Evolutionary conservation across 208 protist species (phyloP), one percentile per base, ranked within the genome.

Genomic region (Tritrichomonas musculus): DNA sequence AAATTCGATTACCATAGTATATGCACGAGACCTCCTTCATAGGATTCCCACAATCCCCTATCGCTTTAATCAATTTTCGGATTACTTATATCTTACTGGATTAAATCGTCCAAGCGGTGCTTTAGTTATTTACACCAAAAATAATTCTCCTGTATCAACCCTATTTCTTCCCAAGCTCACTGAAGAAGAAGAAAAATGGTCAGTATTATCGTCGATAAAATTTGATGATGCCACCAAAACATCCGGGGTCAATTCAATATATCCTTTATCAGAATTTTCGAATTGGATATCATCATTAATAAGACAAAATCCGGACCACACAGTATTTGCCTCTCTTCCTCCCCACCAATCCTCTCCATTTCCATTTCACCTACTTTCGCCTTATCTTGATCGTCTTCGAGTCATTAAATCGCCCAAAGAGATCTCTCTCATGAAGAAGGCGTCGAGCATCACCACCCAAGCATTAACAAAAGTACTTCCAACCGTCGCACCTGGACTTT

Each of bases 81-180:
- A 88, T 88, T 47, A 57, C 20, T 33, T 88, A 33, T 88, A 88
- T 57, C 22, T 88, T 27, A 88, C 77, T 33, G 77, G 77, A 57
- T 57, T 57, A 20, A 49, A 25, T 2, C 44, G 44, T 39, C 41
- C 47, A 27, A 33, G 41, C 0, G 77, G 77, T 17, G 47, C 47
- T 30, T 39, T 88, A 22, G 20, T 39, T 2, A 88, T 88, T 13
- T 33, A 44, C 1, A 88, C 33, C 11, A 22, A 39, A 9, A 39
- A n/a, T 17, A 57, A 57, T n/a, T 9, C 8, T 13, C 27, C n/a
- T 50, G 33, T 9, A 33, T 88, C 77, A 1, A 11, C 44, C 2
- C 47, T 88, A 30, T 88, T 88, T 57, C 57, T 88, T 17, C 77
- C 77, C 5, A 5, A 60, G 27, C 33, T 20, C 0, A n/a, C 25